These are phyloP conservation scores for Malassezia vespertilionis DNA, from an alignment of 1,284 basidiomycete genomes.

Conservation along the genomic window DNA sequence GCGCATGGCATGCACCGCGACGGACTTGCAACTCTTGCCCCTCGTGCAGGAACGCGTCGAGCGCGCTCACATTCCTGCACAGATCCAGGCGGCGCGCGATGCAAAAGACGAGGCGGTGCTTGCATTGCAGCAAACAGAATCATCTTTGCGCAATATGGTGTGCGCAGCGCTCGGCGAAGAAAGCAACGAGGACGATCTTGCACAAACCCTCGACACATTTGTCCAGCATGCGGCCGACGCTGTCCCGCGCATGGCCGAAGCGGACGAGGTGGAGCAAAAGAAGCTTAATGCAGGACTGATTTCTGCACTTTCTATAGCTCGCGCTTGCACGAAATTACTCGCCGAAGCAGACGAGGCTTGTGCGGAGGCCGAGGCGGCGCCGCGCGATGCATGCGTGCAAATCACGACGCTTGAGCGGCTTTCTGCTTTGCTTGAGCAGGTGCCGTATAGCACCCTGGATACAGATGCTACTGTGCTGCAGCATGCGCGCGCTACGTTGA, in stretches of 20 bases:
- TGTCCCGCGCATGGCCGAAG: neutral
- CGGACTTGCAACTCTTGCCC: constrained; percentile 10
- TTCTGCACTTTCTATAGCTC: neutral
- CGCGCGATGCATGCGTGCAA: neutral
- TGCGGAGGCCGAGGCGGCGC: neutral
- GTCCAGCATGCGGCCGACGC: neutral
- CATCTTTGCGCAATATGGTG: neutral
- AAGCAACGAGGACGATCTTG: constrained; percentile 6
- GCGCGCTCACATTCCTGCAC: neutral
- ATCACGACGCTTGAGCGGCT: constrained; percentile 7
- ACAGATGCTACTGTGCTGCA: neutral
- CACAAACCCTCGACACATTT: constrained; percentile 4
- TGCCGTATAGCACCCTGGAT: neutral
- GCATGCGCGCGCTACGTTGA: neutral
- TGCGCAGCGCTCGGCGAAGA: neutral
- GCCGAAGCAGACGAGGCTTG: constrained; percentile 5
- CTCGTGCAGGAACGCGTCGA: neutral
- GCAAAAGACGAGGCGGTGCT: constrained; percentile 1
- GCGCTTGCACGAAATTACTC: constrained; percentile 12
- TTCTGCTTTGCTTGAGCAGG: neutral
- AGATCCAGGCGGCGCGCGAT: neutral
- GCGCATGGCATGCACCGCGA: neutral
- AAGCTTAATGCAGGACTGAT: neutral
- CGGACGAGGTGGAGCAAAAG: no score
- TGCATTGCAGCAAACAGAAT: constrained; percentile 3